Percentiles rank a stretch among this genome's conserved stretches.
phyloP scores from a whole-genome alignment of 441 rosid species.

The Lepidium campestre region DNA sequence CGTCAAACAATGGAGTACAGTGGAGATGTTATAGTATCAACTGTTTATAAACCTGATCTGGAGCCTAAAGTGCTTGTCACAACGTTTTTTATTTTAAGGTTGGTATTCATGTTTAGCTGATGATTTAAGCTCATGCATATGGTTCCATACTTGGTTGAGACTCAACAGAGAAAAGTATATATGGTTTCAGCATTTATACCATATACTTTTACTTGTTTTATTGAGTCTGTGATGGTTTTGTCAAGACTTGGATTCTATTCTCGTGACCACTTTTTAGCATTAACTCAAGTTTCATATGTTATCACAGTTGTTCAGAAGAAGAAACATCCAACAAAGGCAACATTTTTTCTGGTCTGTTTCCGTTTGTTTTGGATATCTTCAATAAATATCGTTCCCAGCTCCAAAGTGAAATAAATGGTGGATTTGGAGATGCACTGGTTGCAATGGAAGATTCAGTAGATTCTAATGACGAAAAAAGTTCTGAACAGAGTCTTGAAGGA shows the following conservation, averaged over 20 bases:
- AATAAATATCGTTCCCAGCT: constrained; percentile 34
- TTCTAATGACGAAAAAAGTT: constrained; percentile 18
- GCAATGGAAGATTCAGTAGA: constrained; percentile 23
- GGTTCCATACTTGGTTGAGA: neutral
- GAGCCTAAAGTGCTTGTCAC: constrained; percentile 57
- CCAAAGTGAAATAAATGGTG: constrained; percentile 26
- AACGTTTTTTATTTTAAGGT: constrained; percentile 66
- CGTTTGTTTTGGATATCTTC: constrained; percentile 55
- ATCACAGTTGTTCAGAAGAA: constrained; percentile 38
- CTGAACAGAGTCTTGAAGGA: constrained; percentile 30
- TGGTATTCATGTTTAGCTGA: constrained; percentile 21
- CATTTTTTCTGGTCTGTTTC: constrained; percentile 68
- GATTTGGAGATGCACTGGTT: constrained; percentile 18
- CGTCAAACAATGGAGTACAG: constrained; percentile 55
- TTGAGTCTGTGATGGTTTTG: neutral
- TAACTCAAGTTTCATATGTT: constrained; percentile 23
- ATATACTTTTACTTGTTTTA: neutral
- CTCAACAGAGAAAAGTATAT: neutral
- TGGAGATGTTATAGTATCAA: constrained; percentile 56
- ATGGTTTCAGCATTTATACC: neutral
- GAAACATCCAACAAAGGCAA: constrained; percentile 34
- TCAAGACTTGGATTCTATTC: neutral
- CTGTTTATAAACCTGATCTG: constrained; percentile 57
- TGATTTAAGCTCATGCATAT: neutral
- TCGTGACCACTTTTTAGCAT: constrained; percentile 2